Base-by-base conservation (phyloP, 2,329 filamentous ascomycete species). In the Dothidotthia symphoricarpi region DNA sequence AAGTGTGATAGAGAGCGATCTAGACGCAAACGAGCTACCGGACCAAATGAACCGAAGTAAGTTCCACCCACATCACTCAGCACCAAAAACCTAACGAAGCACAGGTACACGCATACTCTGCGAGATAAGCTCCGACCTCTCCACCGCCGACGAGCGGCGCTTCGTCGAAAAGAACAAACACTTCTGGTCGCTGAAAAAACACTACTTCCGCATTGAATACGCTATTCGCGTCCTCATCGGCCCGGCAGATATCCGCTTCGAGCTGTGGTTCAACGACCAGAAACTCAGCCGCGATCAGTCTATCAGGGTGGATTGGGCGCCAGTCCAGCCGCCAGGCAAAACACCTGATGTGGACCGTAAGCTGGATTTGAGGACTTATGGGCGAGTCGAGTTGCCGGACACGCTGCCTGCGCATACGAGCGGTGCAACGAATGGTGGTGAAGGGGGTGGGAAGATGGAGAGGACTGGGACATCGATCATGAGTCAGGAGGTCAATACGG, bases 221-320 rank as follows among this genome's bases (percentile, higher is more conserved):
- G 43, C 62, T 10, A 52, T 70, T 2, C 53, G 59, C n/a, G 65
- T 69, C 10, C 43, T 66, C 27, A 61, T 69, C 16, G 67, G 66
- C 0, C 64, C 66, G 0, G 67, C 67, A 0, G 66, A 69, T 24
- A 52, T 69, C 6, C 49, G 53, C 3, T 69, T 69, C 37, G 65
- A 68, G 47, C 55, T 69, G 1, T 69, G 65, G 63, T 63, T 63
- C 39, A 50, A 66, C 17, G 57, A 59, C 22, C 55, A 61, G 24
- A 67, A 66, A 36, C 49, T 67, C 4, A 60, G 53, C 28, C 50
- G 52, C 7, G 62, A 66, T 30, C 50, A 64, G 16, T 55, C 59
- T 1, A 64, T 67, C n/a, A 57, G 48, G n/a, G 62, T 68, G 0
- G 60, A 66, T 7, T 67, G 63, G 63, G 28, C 49, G 3, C 47